Conservation (phyloP, 2,329 filamentous ascomycete genomes). For the Ophiostoma angusticollis region DNA sequence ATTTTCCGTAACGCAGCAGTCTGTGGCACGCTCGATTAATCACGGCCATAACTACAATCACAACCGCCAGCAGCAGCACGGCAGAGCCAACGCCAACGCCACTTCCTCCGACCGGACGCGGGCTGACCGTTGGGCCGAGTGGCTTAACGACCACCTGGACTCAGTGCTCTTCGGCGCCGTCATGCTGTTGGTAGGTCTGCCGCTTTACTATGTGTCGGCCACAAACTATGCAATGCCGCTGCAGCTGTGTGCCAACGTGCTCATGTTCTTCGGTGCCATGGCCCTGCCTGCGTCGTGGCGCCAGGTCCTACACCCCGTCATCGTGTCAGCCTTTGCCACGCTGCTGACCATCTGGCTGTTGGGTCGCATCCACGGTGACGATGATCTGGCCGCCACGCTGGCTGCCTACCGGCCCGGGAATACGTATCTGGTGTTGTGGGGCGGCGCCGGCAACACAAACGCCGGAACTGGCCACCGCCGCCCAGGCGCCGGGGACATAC, state of each 20-base stretch:
- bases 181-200: constrained; percentile 39
- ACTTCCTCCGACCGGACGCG: too few relatives aligned
- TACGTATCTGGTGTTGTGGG: constrained; percentile 40
- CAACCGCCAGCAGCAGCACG: constrained; percentile 20
- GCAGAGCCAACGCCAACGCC: constrained; percentile 16
- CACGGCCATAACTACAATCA: too few relatives aligned
- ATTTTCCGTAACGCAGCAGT: background rate
- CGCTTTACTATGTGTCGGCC: constrained; percentile 41
- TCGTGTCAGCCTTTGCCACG: constrained; percentile 40
- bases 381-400: constrained; percentile 29
- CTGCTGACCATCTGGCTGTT: constrained; percentile 41
- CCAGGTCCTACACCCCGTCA: constrained; percentile 43
- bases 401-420: constrained; percentile 37
- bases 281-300: constrained; percentile 35
- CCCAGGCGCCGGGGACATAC: constrained; percentile 45
- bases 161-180: constrained; percentile 29
- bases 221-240: constrained; percentile 38
- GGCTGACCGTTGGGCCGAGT: constrained; percentile 36
- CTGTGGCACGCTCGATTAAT: background rate
- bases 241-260: constrained; percentile 33
- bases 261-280: constrained; percentile 38
- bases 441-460: constrained; percentile 16
- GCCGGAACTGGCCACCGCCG: constrained; percentile 7
- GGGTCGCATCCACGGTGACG: constrained; percentile 30
- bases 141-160: constrained; percentile 33